A percentile compares a stretch with the other conserved stretches of the same genome.
phyloP scores from a whole-genome alignment of 352 stramenopile species.

The Pythium plurisporium region DNA sequence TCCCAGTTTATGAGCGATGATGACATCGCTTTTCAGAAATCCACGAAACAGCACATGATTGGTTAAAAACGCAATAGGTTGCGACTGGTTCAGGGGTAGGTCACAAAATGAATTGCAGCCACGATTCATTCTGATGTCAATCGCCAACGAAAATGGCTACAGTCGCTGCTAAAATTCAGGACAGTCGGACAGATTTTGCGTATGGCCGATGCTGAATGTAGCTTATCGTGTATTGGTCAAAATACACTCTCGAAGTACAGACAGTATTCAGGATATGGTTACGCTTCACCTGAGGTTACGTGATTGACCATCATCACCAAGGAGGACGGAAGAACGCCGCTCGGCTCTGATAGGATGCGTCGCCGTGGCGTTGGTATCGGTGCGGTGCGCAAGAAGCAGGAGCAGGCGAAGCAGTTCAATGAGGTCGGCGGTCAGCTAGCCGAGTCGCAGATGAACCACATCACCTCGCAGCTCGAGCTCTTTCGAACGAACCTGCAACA shows the following conservation, averaged over 20 bases:
- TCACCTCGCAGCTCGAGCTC: constrained; percentile 78
- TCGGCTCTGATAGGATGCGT: no score
- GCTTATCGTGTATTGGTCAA: background rate
- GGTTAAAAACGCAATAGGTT: constrained; percentile 30
- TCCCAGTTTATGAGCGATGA: background rate
- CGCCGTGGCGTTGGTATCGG: constrained; percentile 78
- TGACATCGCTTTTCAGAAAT: constrained; percentile 13
- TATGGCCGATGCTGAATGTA: no score
- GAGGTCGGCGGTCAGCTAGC: constrained; percentile 80
- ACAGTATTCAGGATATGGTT: background rate
- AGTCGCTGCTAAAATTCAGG: no score
- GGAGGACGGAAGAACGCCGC: no score
- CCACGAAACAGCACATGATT: constrained; percentile 63
- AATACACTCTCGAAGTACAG: no score
- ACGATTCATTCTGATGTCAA: no score
- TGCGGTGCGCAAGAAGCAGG: constrained; percentile 86
- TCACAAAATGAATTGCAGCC: constrained; percentile 2
- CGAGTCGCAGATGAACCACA: constrained; percentile 75
- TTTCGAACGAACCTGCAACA: constrained; percentile 91
- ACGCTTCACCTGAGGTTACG: background rate
- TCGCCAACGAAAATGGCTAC: no score
- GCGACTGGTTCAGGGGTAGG: constrained; percentile 18
- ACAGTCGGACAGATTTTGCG: no score
- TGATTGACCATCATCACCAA: background rate
- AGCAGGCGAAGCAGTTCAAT: constrained; percentile 82